phyloP scores from a whole-genome alignment of 805 yeast species.

The Wickerhamomyces silvicola region DNA sequence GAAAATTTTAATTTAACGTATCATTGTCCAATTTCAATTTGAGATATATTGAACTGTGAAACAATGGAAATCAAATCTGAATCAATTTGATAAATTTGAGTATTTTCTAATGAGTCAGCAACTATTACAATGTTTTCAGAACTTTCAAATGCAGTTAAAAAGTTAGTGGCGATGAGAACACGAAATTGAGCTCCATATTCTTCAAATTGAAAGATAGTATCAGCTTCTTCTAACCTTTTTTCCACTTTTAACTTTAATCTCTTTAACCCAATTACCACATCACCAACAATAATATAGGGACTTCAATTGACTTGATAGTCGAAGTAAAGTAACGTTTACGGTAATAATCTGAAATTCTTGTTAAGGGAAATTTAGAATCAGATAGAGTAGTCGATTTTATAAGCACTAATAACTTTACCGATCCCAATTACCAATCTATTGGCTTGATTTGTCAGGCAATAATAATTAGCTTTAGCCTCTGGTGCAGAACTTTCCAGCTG shows the following conservation, averaged over 20 bases:
- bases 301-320: constrained; percentile 14
- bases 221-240: constrained; percentile 6
- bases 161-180: too few relatives aligned
- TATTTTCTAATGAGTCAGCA: constrained; percentile 15
- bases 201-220: constrained; percentile 8
- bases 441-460: constrained; percentile 22
- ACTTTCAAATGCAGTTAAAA: constrained; percentile 13
- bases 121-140: constrained; percentile 5
- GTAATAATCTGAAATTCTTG: constrained; percentile 17
- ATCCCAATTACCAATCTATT: constrained; percentile 25
- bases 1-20: not conserved
- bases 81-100: constrained; percentile 3
- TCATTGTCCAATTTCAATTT: too few relatives aligned
- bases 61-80: constrained; percentile 2
- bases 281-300: constrained; percentile 16
- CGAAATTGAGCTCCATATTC: constrained; percentile 5
- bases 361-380: constrained; percentile 26
- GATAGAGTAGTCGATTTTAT: constrained; percentile 28
- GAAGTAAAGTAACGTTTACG: constrained; percentile 9
- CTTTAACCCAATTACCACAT: constrained; percentile 10
- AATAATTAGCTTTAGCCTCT: constrained; percentile 16
- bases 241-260: constrained; percentile 10
- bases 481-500: constrained; percentile 20
- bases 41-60: constrained; percentile 16
- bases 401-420: constrained; percentile 26